Conservation (phyloP, 2,329 filamentous ascomycete species). For the Huntiella moniliformis region DNA sequence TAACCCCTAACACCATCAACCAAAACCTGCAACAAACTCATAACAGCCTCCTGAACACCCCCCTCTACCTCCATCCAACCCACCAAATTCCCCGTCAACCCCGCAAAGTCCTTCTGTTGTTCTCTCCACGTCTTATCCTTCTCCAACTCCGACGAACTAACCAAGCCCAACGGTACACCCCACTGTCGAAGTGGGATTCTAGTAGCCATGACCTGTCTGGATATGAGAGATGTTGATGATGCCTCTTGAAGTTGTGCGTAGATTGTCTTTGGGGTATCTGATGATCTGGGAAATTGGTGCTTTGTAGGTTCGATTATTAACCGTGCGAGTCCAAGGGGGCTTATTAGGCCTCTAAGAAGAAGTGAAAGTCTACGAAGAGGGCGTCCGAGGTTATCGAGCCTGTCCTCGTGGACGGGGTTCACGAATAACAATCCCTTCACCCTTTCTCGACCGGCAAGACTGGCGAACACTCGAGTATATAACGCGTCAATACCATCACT, state of each 20-base stretch:
- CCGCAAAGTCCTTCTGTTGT: conserved; percentile 70
- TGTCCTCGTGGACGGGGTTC: conserved; percentile 62
- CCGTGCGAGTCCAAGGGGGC: conserved; percentile 63
- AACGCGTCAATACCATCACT: conserved; percentile 75
- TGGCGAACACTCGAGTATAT: conserved; percentile 79
- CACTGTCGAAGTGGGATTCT: conserved; percentile 54
- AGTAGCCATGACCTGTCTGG: conserved; percentile 62
- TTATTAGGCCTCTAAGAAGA: conserved; percentile 32
- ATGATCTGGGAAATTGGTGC: conserved; percentile 33
- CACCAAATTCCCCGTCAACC: conserved; percentile 58
- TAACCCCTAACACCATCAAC: too few species aligned
- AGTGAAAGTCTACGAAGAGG: conserved; percentile 2
- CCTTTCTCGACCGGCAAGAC: conserved; percentile 49
- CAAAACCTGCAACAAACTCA: too few species aligned
- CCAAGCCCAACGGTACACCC: conserved; percentile 55
- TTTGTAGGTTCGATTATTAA: conserved; percentile 73
- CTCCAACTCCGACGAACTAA: conserved; percentile 63
- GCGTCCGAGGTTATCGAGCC: conserved; percentile 7
- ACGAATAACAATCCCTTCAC: conserved; percentile 68
- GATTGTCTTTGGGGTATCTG: conserved; percentile 66
- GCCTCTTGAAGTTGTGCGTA: conserved; percentile 88
- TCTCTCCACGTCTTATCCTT: conserved; percentile 57
- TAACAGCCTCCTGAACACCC: conserved; percentile 17
- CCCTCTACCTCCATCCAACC: conserved; percentile 74
- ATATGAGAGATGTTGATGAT: conserved; percentile 63